Percentiles rank a stretch among this genome's conserved stretches.
Evolutionary conservation across 2,329 filamentous ascomycete genomes (phyloP).

Genomic region (Cladosporium sp.): DNA sequence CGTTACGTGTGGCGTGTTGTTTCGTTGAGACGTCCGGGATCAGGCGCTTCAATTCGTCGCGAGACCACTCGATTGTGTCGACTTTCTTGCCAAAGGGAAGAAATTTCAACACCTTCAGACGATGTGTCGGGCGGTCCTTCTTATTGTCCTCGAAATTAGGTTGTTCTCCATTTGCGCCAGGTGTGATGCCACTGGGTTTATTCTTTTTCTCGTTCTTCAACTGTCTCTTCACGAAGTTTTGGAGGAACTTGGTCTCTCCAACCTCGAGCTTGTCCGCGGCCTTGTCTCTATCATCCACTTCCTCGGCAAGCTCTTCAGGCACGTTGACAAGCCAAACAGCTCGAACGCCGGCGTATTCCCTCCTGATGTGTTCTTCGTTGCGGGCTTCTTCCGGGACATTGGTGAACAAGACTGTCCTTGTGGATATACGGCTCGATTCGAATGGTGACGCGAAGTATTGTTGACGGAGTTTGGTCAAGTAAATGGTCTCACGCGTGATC

Average conservation of each 20-base stretch:
- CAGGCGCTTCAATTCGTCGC: conserved; percentile 70
- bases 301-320: conserved; percentile 44
- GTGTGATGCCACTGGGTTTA: neutral
- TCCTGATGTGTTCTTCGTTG: conserved; percentile 41
- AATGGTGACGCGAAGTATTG: conserved; percentile 47
- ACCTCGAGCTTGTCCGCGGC: conserved; percentile 46
- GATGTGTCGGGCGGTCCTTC: conserved; percentile 70
- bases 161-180: neutral
- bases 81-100: conserved; percentile 76
- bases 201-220: conserved; percentile 38
- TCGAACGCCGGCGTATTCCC: conserved; percentile 40
- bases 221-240: conserved; percentile 33
- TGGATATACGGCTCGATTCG: conserved; percentile 45
- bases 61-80: conserved; percentile 86
- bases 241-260: conserved; percentile 44
- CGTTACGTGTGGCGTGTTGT: conserved; percentile 66
- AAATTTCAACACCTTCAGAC: conserved; percentile 50
- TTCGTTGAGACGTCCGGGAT: conserved; percentile 68
- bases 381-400: conserved; percentile 45
- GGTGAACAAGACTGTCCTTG: conserved; percentile 48
- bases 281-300: conserved; percentile 46
- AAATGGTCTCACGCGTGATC: conserved; percentile 48
- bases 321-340: conserved; percentile 49
- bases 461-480: conserved; percentile 47
- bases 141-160: conserved; percentile 51